Conservation (phyloP, 2,329 filamentous ascomycete genomes). For the Monosporascus sp. region DNA sequence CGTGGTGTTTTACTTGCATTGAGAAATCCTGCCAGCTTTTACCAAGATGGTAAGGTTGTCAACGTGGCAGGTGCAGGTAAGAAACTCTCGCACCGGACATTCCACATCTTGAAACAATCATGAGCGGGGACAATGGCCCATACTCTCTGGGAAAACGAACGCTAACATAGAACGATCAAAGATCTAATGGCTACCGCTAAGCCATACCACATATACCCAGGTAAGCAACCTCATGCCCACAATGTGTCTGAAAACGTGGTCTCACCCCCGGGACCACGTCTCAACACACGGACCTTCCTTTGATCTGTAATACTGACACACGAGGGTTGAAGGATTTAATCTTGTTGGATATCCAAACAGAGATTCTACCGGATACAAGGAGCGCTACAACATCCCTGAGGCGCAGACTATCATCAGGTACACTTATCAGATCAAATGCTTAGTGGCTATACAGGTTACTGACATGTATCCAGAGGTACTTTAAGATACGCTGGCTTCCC, state of each 20-base stretch:
- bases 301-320: neutral
- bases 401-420: constrained; percentile 73
- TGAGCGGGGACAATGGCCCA: neutral
- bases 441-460: neutral
- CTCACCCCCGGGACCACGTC: neutral
- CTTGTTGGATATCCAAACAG: constrained; percentile 93
- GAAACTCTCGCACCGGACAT: neutral
- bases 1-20: constrained; percentile 85
- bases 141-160: neutral
- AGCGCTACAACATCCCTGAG: constrained; percentile 80
- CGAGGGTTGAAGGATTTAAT: constrained; percentile 44
- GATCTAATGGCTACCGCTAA: constrained; percentile 84
- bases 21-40: constrained; percentile 78
- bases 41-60: constrained; percentile 70
- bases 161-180: constrained; percentile 21
- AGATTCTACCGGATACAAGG: constrained; percentile 80
- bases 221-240: constrained; percentile 24
- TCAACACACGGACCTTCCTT: neutral
- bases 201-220: constrained; percentile 86
- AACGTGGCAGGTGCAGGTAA: constrained; percentile 40
- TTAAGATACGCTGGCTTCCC: constrained; percentile 87
- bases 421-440: neutral
- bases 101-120: neutral
- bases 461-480: constrained; percentile 47
- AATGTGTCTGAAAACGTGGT: neutral